These are phyloP conservation scores for Candida schatavii DNA, from an alignment of 805 yeast genomes.

Conservation along the genomic window DNA sequence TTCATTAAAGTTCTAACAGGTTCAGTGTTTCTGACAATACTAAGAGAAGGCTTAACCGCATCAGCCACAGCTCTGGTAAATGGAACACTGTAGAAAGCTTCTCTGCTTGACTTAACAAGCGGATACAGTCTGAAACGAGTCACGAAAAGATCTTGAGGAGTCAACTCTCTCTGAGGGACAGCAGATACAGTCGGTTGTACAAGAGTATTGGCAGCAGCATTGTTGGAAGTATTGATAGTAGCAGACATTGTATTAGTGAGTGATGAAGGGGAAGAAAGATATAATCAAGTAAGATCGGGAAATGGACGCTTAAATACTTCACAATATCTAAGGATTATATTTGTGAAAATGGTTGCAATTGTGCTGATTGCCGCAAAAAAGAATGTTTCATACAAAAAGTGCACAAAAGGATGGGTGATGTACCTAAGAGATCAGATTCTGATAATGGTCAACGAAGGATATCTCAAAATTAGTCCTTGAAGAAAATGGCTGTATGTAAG, in stretches of 20 bases:
- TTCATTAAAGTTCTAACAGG: slow-evolving; percentile 45
- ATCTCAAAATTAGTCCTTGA: too few species aligned
- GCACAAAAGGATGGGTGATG: too few species aligned
- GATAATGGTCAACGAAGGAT: too few species aligned
- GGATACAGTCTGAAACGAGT: slow-evolving; percentile 48
- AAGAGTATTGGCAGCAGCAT: not conserved
- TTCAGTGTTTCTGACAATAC: slow-evolving; percentile 19
- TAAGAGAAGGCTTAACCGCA: slow-evolving; percentile 27
- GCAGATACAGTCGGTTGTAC: not conserved
- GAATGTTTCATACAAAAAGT: too few species aligned
- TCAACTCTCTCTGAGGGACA: not conserved
- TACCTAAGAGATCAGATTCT: too few species aligned
- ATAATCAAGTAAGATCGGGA: not conserved
- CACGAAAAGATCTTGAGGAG: slow-evolving; percentile 11
- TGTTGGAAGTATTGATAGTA: not conserved
- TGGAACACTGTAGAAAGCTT: slow-evolving; percentile 31
- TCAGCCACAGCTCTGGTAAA: slow-evolving; percentile 31
- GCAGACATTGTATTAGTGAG: slow-evolving; percentile 1
- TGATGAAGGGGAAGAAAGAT: not conserved
- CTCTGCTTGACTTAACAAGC: slow-evolving; percentile 40
- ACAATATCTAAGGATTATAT: too few species aligned
- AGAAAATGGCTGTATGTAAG: too few species aligned
- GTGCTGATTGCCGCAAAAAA: too few species aligned
- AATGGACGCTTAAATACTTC: too few species aligned
- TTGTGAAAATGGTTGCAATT: too few species aligned